Base-by-base conservation (phyloP, 139 green algal species). In the Astrephomene gubernaculifera region DNA sequence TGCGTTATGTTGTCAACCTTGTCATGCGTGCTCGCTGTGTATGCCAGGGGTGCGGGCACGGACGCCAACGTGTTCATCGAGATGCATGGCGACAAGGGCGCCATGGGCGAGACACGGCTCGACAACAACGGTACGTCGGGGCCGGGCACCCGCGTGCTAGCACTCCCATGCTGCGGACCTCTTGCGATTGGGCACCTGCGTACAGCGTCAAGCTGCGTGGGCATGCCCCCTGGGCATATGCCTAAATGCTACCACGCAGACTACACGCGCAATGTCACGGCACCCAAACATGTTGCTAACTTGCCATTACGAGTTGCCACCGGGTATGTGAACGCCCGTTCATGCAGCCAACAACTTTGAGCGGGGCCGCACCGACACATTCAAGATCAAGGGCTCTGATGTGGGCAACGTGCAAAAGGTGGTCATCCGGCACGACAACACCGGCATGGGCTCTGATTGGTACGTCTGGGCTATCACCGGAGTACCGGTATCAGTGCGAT, bases 271-370 rank as follows among this genome's bases (percentile, higher is more conserved):
- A n/a, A n/a, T n/a, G n/a, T n/a, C n/a, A n/a, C n/a, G n/a, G n/a
- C n/a, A n/a, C n/a, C n/a, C n/a, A n/a, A n/a, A n/a, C n/a, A n/a
- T n/a, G n/a, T n/a, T n/a, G n/a, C n/a, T n/a, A n/a, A n/a, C n/a
- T n/a, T n/a, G n/a, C n/a, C n/a, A n/a, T n/a, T n/a, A n/a, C n/a
- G n/a, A n/a, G n/a, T n/a, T n/a, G n/a, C n/a, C n/a, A n/a, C n/a
- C n/a, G n/a, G n/a, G n/a, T n/a, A n/a, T n/a, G n/a, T n/a, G n/a
- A n/a, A n/a, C n/a, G n/a, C n/a, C n/a, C n/a, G n/a, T n/a, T n/a
- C 21, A 35, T 75, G 52, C 74, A 45, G 79, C 80, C 21, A 94
- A 92, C 52, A 92, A 92, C 79, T 94, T 94, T 75, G 91, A 94
- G 85, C 79, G 91, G 10, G 83, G 83, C 41, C 39, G 44, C 31